A percentile compares a stretch with the other conserved stretches of the same genome.
Conservation (phyloP, 1,284 basidiomycete genomes). For the Ustilago nuda region DNA sequence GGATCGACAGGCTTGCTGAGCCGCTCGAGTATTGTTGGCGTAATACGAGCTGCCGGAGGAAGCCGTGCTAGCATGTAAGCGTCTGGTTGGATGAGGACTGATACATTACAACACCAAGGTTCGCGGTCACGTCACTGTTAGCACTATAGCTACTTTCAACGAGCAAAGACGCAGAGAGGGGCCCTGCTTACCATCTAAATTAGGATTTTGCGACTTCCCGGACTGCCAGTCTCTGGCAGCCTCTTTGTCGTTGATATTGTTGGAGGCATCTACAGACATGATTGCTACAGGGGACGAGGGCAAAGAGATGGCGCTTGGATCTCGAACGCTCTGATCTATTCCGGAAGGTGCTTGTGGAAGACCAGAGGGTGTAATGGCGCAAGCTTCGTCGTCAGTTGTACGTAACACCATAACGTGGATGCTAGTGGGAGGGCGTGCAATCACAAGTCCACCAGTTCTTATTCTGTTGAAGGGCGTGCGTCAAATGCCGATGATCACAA, state of each 20-base stretch:
- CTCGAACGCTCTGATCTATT: too few relatives aligned
- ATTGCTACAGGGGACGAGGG: background rate
- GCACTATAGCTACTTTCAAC: background rate
- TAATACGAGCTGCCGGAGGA: constrained; percentile 13
- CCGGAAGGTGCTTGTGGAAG: too few relatives aligned
- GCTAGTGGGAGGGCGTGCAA: too few relatives aligned
- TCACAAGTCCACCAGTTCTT: too few relatives aligned
- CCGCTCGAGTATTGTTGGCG: constrained; percentile 19
- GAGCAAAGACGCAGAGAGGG: background rate
- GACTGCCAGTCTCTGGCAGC: constrained; percentile 35
- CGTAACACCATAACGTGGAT: background rate
- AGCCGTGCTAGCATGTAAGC: constrained; percentile 35
- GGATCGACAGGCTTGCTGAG: constrained; percentile 6
- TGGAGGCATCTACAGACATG: background rate
- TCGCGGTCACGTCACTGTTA: too few relatives aligned
- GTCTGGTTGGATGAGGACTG: constrained; percentile 40
- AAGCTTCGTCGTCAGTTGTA: background rate
- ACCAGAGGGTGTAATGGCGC: too few relatives aligned
- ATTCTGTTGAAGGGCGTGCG: too few relatives aligned
- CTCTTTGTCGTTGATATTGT: constrained; percentile 26
- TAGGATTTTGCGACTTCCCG: constrained; percentile 30
- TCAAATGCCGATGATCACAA: too few relatives aligned
- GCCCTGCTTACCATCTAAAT: constrained; percentile 32
- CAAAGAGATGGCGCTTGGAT: background rate
- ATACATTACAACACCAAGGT: too few relatives aligned